phyloP scores from a whole-genome alignment of 352 stramenopile genomes.

The Hyaloperonospora arabidopsidis region DNA sequence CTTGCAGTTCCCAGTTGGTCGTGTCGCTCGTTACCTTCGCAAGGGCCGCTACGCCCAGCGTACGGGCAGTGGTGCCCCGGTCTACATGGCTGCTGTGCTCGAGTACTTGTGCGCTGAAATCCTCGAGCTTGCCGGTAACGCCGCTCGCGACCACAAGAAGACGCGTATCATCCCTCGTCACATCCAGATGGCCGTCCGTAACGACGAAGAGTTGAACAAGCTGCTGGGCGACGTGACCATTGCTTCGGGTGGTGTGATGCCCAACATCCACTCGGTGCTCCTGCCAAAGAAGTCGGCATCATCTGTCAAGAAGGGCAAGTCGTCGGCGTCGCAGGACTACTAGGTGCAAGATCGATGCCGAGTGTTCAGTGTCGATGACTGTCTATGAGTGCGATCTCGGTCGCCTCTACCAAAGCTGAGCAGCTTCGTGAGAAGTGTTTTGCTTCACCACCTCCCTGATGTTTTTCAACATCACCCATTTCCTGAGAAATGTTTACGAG shows the following conservation, averaged over 20 bases:
- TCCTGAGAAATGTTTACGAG: conserved; percentile 16
- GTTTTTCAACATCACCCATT: conserved; percentile 46
- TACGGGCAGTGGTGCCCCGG: conserved; percentile 86
- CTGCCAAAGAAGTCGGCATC: conserved; percentile 81
- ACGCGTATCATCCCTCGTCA: conserved; percentile 92
- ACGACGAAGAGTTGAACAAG: conserved; percentile 95
- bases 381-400: neutral
- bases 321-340: conserved; percentile 50
- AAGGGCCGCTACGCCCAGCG: conserved; percentile 89
- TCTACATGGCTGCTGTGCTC: conserved; percentile 93
- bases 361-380: neutral
- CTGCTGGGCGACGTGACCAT: conserved; percentile 92
- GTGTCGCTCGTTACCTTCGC: conserved; percentile 91
- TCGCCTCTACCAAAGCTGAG: neutral
- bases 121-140: conserved; percentile 92
- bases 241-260: conserved; percentile 91
- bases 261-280: conserved; percentile 92
- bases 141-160: conserved; percentile 95
- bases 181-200: conserved; percentile 91
- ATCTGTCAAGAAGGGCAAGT: conserved; percentile 44
- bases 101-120: conserved; percentile 94
- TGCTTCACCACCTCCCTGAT: conserved; percentile 24
- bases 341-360: conserved; percentile 18
- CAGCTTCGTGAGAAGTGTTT: neutral
- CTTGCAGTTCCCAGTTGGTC: conserved; percentile 92